Evolutionary conservation across 768 basidiomycete species (phyloP).

Genomic region (Lactarius psammicola): DNA sequence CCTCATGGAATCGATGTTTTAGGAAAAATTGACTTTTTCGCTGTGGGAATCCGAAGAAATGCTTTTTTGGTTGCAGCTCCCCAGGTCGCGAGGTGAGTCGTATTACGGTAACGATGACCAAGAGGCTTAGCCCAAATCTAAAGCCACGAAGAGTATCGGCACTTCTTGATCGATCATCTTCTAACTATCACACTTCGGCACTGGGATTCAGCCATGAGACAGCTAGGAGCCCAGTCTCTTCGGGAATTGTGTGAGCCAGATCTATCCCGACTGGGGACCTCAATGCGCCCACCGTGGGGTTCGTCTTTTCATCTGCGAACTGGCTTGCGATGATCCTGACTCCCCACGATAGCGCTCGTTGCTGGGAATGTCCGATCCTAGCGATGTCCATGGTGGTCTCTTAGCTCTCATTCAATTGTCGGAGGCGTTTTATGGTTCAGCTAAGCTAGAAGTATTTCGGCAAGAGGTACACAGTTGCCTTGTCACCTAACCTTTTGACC

Average conservation of each 20-base stretch:
- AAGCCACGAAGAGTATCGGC: constrained; percentile 79
- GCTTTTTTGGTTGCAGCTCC: constrained; percentile 85
- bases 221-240: constrained; percentile 73
- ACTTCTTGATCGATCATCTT: constrained; percentile 67
- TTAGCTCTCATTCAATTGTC: constrained; percentile 72
- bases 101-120: constrained; percentile 14
- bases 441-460: constrained; percentile 25
- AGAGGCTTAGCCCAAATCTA: constrained; percentile 6
- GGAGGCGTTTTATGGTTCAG: constrained; percentile 46
- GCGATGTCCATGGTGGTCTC: constrained; percentile 81
- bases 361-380: constrained; percentile 59
- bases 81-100: constrained; percentile 78
- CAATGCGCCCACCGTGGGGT: constrained; percentile 53
- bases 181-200: constrained; percentile 74
- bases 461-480: constrained; percentile 44
- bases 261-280: constrained; percentile 51
- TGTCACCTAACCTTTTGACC: background rate
- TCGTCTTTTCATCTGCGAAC: constrained; percentile 30
- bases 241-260: constrained; percentile 64
- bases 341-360: constrained; percentile 47
- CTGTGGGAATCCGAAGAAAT: constrained; percentile 80
- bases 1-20: constrained; percentile 94
- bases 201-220: constrained; percentile 84
- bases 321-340: constrained; percentile 28
- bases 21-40: constrained; percentile 91